Evolutionary conservation across 805 yeast species (phyloP).

Genomic region (Yamadazyma takamatsuzukensis): DNA sequence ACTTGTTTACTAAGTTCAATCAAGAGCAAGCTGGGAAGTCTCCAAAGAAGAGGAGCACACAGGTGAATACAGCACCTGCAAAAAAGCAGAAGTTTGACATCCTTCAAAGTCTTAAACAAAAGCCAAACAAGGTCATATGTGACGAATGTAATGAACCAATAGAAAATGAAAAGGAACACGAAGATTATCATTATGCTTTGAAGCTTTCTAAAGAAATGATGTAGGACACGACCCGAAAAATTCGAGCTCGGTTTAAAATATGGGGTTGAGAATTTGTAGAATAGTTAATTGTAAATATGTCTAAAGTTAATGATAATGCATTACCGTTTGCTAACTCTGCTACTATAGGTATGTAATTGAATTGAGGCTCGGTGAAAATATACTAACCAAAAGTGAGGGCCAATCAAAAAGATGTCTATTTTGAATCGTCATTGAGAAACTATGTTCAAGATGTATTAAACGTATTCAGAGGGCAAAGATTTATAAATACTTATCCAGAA

Average conservation of each 20-base stretch:
- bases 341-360: constrained; percentile 61
- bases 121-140: constrained; percentile 18
- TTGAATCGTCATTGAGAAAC: constrained; percentile 50
- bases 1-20: constrained; percentile 21
- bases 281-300: constrained; percentile 2
- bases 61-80: background rate
- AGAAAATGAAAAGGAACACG: constrained; percentile 44
- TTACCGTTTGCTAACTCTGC: constrained; percentile 82
- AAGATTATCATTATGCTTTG: constrained; percentile 52
- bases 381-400: constrained; percentile 61
- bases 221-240: constrained; percentile 1
- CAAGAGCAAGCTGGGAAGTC: constrained; percentile 3
- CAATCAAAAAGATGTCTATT: constrained; percentile 82
- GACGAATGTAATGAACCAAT: constrained; percentile 21
- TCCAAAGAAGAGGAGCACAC: background rate
- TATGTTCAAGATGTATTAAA: constrained; percentile 57
- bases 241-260: constrained; percentile 19
- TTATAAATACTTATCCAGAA: constrained; percentile 58
- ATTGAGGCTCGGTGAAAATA: background rate
- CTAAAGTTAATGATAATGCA: constrained; percentile 14
- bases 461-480: constrained; percentile 57
- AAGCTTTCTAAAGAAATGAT: constrained; percentile 32
- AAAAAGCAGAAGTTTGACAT: constrained; percentile 4
- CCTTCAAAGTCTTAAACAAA: constrained; percentile 8
- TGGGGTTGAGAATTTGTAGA: constrained; percentile 21